Base-by-base conservation (phyloP, 2,329 filamentous ascomycete genomes). In the Penicillium palitans region DNA sequence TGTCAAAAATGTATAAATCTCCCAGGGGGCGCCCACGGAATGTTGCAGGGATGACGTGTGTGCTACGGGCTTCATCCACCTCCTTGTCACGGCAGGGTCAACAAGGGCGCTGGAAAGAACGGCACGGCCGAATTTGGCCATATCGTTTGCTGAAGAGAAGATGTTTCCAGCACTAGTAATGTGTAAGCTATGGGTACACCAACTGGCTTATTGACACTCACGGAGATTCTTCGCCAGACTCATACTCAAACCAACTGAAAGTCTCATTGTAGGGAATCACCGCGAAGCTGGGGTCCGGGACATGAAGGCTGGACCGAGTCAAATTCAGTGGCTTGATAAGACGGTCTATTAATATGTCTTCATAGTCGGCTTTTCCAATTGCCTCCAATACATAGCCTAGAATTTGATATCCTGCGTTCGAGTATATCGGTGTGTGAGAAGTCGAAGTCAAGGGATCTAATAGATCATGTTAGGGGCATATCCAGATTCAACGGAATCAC, bases 11-110 rank as follows among this genome's bases (percentile, higher is more conserved):
- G 61, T 63, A 19, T 61, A 50, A 41, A 80, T 73, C 15, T 79
- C 79, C 79, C 79, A 81, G 1, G 80, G 80, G 29, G 74, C 73
- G 7, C 78, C 76, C 1, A 80, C 69, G 1, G 73, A 72, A 12
- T 75, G 72, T 40, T 66, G 59, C 0, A 76, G 62, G 33, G 77
- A 75, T 5, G 78, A 71, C 0, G 74, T 77, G 25, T 76, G 69
- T 3, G 71, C 64, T 0, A 65, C 61, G 0, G 80, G 79, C 51
- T 79, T 79, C 21, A 82, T 68, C 79, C 79, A 81, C 35, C 77
- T 70, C n/a, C 76, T 71, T 0, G 79, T 80, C 15, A 70, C 61
- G 2, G 68, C 60, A 0, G 70, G 63, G 0, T 72, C 59, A 0
- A 81, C 63, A 1, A 80, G 66, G 0, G 70, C 71, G 19, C 72